phyloP scores from a whole-genome alignment of 2,329 filamentous ascomycete genomes.

The Plectosphaerella sp. region DNA sequence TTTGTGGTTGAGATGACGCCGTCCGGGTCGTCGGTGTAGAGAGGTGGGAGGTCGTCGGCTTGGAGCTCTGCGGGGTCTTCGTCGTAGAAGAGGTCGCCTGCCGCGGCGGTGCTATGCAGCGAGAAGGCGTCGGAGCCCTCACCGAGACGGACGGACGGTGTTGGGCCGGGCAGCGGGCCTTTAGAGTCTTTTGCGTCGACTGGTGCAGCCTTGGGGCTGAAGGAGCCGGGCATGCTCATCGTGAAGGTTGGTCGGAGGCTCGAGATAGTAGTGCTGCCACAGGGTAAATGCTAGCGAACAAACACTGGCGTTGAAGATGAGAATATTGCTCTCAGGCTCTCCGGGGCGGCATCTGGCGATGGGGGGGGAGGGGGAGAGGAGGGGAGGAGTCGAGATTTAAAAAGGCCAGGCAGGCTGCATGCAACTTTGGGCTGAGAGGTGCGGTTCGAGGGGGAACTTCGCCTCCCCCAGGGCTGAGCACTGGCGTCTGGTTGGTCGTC shows the following conservation, averaged over 20 bases:
- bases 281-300: too few species aligned
- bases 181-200: conserved; percentile 4
- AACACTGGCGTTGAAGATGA: too few species aligned
- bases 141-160: conserved; percentile 12
- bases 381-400: too few species aligned
- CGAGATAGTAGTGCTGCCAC: too few species aligned
- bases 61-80: conserved; percentile 28
- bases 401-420: too few species aligned
- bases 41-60: conserved; percentile 38
- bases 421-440: too few species aligned
- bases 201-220: conserved; percentile 9
- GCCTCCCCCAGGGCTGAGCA: too few species aligned
- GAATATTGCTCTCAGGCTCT: too few species aligned
- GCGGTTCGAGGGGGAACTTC: too few species aligned
- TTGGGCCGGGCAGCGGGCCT: conserved; percentile 1
- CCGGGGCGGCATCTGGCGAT: too few species aligned
- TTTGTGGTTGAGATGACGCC: not conserved
- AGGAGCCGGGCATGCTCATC: conserved; percentile 14
- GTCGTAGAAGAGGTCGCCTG: conserved; percentile 26
- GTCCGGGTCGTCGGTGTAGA: conserved; percentile 34
- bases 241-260: not conserved
- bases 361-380: too few species aligned
- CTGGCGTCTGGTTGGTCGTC: too few species aligned
- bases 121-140: conserved; percentile 21
- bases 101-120: conserved; percentile 17